Percentiles rank a stretch among this genome's conserved stretches.
phyloP scores from a whole-genome alignment of 192 early-diverging fungal species.

The Obelidium mucronatum region DNA sequence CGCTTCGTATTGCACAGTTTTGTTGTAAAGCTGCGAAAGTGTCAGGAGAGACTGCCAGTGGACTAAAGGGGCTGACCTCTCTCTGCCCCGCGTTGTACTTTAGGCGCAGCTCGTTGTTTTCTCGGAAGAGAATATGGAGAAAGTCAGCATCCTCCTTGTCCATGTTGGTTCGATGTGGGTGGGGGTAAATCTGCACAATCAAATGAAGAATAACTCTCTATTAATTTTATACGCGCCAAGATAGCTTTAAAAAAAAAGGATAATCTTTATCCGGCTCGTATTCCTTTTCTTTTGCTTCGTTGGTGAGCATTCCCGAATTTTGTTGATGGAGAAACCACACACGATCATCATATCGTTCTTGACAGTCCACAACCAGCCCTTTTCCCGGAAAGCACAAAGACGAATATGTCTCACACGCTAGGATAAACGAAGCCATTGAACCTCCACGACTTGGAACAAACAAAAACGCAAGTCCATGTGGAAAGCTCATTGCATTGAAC shows the following conservation, averaged over 20 bases:
- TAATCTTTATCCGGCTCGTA: conserved; percentile 27
- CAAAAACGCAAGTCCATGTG: conserved; percentile 14
- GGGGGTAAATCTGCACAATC: too few species aligned
- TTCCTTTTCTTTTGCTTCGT: not conserved
- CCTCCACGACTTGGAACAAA: conserved; percentile 11
- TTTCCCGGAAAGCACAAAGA: not conserved
- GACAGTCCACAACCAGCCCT: not conserved
- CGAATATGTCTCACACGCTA: not conserved
- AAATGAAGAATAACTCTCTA: too few species aligned
- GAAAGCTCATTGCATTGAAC: not conserved
- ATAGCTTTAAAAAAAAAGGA: conserved; percentile 3
- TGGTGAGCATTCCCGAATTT: not conserved
- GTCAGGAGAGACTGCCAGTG: not conserved
- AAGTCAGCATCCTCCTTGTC: conserved; percentile 65
- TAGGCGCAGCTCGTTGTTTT: conserved; percentile 63
- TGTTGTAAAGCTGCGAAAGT: conserved; percentile 56
- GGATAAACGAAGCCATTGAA: not conserved
- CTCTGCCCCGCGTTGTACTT: conserved; percentile 55
- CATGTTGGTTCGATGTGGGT: conserved; percentile 52
- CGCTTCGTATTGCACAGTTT: conserved; percentile 50
- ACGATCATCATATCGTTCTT: not conserved
- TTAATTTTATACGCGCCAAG: not conserved
- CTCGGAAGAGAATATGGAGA: conserved; percentile 59
- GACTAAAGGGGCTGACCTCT: conserved; percentile 39
- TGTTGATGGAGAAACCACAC: conserved; percentile 5